A percentile compares a stretch with the other conserved stretches of the same genome.
phyloP scores from a whole-genome alignment of 768 basidiomycete genomes.

The Lentinula boryana region DNA sequence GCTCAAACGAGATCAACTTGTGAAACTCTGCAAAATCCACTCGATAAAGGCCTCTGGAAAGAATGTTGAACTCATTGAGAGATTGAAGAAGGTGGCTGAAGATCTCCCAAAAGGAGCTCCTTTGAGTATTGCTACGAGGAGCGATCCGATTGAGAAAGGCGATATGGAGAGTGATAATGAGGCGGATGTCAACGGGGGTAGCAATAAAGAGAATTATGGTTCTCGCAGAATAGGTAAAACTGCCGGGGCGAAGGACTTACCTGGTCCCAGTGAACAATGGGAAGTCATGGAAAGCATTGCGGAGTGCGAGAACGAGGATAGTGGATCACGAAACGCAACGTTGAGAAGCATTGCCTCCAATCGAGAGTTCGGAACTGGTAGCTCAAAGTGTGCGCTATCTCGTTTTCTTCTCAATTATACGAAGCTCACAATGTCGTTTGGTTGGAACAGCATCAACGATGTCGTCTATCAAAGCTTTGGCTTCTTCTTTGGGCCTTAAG shows the following conservation, averaged over 20 bases:
- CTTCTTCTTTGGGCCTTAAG: constrained; percentile 70
- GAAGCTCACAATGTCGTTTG: constrained; percentile 10
- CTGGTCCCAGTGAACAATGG: constrained; percentile 77
- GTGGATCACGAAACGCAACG: constrained; percentile 44
- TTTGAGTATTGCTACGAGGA: constrained; percentile 48
- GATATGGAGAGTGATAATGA: constrained; percentile 12
- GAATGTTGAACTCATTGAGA: constrained; percentile 66
- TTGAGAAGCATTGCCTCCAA: constrained; percentile 36
- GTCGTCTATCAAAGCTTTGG: constrained; percentile 67
- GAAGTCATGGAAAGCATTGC: constrained; percentile 78
- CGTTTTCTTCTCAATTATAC: constrained; percentile 16
- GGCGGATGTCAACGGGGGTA: constrained; percentile 21
- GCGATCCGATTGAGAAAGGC: constrained; percentile 29
- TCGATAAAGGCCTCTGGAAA: constrained; percentile 76
- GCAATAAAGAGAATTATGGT: constrained; percentile 19
- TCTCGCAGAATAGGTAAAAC: constrained; percentile 8
- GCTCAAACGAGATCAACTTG: constrained; percentile 78
- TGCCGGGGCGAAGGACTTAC: constrained; percentile 18
- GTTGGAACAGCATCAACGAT: constrained; percentile 46
- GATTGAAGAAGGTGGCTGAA: constrained; percentile 61
- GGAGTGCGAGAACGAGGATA: constrained; percentile 65
- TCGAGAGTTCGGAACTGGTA: constrained; percentile 67
- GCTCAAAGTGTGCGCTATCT: constrained; percentile 49
- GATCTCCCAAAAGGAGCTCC: constrained; percentile 54
- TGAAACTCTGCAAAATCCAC: constrained; percentile 82